Conservation (phyloP, 1,284 basidiomycete species). For the Sporisorium iseilematis-ciliati region DNA sequence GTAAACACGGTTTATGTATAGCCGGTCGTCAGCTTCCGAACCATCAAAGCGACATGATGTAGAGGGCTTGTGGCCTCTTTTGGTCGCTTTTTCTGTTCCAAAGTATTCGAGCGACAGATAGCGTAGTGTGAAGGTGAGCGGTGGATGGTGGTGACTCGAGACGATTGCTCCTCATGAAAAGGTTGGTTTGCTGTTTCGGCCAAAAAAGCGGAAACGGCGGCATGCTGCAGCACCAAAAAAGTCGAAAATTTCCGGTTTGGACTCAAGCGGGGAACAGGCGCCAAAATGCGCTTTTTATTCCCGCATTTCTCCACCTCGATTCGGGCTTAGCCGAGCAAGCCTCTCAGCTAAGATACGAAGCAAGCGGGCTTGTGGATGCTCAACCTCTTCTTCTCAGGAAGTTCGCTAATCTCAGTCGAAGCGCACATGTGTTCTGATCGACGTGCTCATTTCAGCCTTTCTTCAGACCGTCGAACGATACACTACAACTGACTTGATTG, state of each 20-base stretch:
- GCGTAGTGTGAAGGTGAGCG: background rate
- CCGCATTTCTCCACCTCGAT: conserved; percentile 17
- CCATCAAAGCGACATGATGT: background rate
- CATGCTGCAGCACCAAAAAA: background rate
- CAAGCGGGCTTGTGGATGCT: too few species aligned
- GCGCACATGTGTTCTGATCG: too few species aligned
- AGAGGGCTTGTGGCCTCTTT: background rate
- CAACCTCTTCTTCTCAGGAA: too few species aligned
- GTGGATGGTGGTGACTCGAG: conserved; percentile 22
- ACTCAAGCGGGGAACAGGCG: conserved; percentile 10
- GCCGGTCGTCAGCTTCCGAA: background rate
- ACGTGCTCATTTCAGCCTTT: background rate
- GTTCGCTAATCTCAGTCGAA: too few species aligned
- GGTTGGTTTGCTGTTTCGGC: background rate
- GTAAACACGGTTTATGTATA: background rate
- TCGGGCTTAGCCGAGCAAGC: background rate
- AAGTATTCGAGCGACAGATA: background rate
- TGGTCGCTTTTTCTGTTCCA: background rate
- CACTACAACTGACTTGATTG: background rate
- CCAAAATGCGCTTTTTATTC: conserved; percentile 7
- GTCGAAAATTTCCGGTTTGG: background rate
- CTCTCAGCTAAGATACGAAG: too few species aligned
- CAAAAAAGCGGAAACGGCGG: background rate
- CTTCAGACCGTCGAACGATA: background rate
- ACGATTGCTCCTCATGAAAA: background rate